Evolutionary conservation across 2,329 filamentous ascomycete genomes (phyloP), one percentile per base, ranked within the genome.

Genomic region (Aureobasidium melanogenum): DNA sequence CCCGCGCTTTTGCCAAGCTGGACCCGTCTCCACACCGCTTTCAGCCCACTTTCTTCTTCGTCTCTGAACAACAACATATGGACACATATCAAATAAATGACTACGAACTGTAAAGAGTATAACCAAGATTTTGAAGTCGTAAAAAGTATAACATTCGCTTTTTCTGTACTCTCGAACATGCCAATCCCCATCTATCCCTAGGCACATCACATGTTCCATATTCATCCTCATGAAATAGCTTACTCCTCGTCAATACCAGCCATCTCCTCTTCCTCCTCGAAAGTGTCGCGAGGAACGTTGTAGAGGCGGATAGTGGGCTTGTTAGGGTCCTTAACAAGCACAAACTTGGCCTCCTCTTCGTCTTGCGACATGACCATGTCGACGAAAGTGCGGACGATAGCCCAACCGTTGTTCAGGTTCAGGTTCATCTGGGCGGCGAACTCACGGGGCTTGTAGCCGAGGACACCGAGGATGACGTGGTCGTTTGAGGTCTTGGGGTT

Each of bases 381-480:
- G 69, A 91, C 90, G 71, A 99, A 97, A 55, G 94, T 99, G 67
- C 94, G 90, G 63, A 99, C 94, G 67, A 99, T 97, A 75, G 94
- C 94, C 94, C 94, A 99, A 65, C 94, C 94, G 78, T 99, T 99
- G 78, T 88, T 89, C 62, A 97, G 84, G 70, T 92, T 95, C 70
- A 99, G 78, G 79, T 97, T 97, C 94, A 99, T 99, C 82, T 99
- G 94, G 71, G 84, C 83, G 65, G 94, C 94, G 69, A 99, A 97
- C 73, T 99, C 95, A 69, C 89, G 88, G 39, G 94, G 94, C 82
- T 99, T 99, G 87, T 96, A 97, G 76, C 92, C 92, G 34, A 97
- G 84, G 62, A 99, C 94, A 69, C 94, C 94, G 57, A 99, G 86
- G 67, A 99, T 86, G 72, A 97, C 89, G 78, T 99, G 94, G 76